These are phyloP conservation scores for Podila horticola DNA, from an alignment of 192 early-diverging fungal genomes.

Conservation along the genomic window DNA sequence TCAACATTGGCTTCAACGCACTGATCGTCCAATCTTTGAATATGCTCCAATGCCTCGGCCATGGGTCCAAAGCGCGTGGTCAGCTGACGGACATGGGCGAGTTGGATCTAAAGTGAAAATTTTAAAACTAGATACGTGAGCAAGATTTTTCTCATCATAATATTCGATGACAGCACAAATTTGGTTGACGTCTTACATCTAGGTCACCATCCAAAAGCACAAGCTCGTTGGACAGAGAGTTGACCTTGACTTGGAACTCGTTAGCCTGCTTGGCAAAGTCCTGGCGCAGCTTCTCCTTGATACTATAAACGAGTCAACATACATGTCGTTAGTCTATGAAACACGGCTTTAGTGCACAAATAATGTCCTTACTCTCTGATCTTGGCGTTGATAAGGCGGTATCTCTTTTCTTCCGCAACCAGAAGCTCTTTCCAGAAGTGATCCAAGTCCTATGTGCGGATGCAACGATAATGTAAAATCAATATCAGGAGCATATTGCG, in stretches of 20 bases:
- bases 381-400: conserved; percentile 84
- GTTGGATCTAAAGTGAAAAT: conserved; percentile 44
- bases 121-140: too few species aligned
- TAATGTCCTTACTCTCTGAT: conserved; percentile 73
- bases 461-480: background rate
- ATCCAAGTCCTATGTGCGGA: conserved; percentile 76
- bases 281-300: conserved; percentile 82
- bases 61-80: conserved; percentile 63
- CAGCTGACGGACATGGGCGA: conserved; percentile 71
- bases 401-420: conserved; percentile 78
- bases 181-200: conserved; percentile 56
- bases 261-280: conserved; percentile 89
- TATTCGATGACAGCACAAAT: too few species aligned
- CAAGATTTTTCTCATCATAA: too few species aligned
- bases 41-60: conserved; percentile 58
- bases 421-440: conserved; percentile 79
- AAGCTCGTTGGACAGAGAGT: conserved; percentile 73
- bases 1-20: conserved; percentile 90
- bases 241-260: conserved; percentile 76
- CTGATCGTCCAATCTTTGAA: conserved; percentile 72
- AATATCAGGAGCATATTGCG: background rate
- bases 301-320: conserved; percentile 47
- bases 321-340: background rate
- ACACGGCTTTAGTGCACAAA: background rate
- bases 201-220: conserved; percentile 82